Percentiles rank a stretch among this genome's conserved stretches.
These are phyloP conservation scores for Metschnikowia gelsemii DNA, from an alignment of 805 yeast genomes.

Conservation along the genomic window DNA sequence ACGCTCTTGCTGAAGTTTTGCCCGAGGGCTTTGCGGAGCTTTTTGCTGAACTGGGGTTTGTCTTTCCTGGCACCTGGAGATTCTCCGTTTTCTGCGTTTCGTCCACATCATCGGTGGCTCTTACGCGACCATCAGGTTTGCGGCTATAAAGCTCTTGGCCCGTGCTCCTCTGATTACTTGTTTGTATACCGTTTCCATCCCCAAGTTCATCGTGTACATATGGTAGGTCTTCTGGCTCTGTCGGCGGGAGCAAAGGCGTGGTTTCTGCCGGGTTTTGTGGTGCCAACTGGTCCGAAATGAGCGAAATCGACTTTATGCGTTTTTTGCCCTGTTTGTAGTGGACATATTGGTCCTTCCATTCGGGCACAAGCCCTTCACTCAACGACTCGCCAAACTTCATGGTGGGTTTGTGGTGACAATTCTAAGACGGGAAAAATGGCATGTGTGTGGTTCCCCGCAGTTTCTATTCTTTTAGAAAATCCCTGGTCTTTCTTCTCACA, in stretches of 20 bases:
- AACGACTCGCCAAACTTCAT: slow-evolving; percentile 74
- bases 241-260: slow-evolving; percentile 20
- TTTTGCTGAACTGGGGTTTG: not conserved
- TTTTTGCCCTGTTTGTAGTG: slow-evolving; percentile 66
- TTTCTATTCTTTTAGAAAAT: too few relatives aligned
- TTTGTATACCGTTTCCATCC: too few relatives aligned
- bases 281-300: slow-evolving; percentile 17
- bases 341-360: slow-evolving; percentile 82
- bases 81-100: not conserved
- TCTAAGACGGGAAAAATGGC: too few relatives aligned
- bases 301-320: slow-evolving; percentile 41
- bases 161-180: not conserved
- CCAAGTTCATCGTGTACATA: slow-evolving; percentile 6
- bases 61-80: not conserved
- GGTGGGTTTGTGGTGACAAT: too few relatives aligned
- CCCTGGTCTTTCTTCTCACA: too few relatives aligned
- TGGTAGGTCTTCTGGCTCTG: not conserved
- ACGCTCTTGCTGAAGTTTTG: not conserved
- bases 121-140: not conserved
- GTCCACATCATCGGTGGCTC: not conserved
- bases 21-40: not conserved
- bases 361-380: slow-evolving; percentile 72
- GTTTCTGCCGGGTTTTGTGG: slow-evolving; percentile 15
- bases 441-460: too few relatives aligned
- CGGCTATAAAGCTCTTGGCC: not conserved